These are phyloP conservation scores for Jacaranda mimosifolia DNA, from an alignment of 257 asterid genomes.

Conservation along the genomic window DNA sequence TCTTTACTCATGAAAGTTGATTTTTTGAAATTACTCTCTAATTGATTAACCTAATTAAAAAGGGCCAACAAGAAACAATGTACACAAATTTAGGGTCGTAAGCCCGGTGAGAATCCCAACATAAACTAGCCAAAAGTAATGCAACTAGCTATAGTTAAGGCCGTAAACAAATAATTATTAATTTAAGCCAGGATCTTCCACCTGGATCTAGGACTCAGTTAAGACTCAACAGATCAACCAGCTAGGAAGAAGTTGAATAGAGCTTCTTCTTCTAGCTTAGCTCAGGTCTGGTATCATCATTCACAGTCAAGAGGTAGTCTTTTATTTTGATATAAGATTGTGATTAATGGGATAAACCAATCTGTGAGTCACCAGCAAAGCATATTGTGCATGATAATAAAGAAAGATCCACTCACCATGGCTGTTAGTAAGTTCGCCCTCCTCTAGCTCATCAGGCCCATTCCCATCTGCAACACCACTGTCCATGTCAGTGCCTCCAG, in stretches of 20 bases:
- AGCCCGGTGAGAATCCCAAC: background rate
- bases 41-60: conserved; percentile 28
- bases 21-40: background rate
- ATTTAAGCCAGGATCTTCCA: conserved; percentile 16
- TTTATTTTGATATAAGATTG: background rate
- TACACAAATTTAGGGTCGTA: background rate
- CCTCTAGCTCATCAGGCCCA: conserved; percentile 83
- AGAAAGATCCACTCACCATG: conserved; percentile 59
- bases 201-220: conserved; percentile 4
- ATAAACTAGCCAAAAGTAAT: background rate
- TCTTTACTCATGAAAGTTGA: conserved; percentile 11
- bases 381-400: conserved; percentile 24
- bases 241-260: conserved; percentile 1
- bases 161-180: background rate
- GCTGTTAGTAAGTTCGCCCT: conserved; percentile 90
- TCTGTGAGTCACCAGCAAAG: conserved; percentile 13
- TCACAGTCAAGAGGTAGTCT: background rate
- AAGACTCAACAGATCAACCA: conserved; percentile 26
- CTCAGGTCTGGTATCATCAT: background rate
- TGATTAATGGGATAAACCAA: background rate
- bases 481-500: conserved; percentile 44
- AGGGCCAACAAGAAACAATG: conserved; percentile 8
- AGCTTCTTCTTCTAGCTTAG: background rate
- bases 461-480: conserved; percentile 46
- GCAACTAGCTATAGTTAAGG: conserved; percentile 23